Conservation (phyloP, 805 yeast genomes). For the Spathaspora sp. region DNA sequence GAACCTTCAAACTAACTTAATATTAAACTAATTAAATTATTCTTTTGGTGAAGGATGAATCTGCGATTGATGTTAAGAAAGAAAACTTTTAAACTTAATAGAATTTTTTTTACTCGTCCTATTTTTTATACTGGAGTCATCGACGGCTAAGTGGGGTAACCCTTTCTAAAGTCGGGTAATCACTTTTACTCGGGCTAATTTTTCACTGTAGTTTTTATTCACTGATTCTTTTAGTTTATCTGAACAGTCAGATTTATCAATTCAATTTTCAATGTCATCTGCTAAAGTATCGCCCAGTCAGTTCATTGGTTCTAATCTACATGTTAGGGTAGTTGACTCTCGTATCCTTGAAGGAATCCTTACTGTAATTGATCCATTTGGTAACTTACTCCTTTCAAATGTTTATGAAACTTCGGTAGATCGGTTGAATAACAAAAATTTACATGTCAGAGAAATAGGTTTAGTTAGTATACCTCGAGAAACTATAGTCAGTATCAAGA, state of each 20-base stretch:
- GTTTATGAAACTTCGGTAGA: slow-evolving; percentile 31
- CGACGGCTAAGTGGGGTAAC: not conserved
- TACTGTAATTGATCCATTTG: slow-evolving; percentile 42
- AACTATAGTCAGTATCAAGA: slow-evolving; percentile 27
- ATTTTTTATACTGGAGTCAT: not conserved
- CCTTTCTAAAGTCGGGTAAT: not conserved
- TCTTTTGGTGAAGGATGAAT: slow-evolving; percentile 26
- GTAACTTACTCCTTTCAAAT: slow-evolving; percentile 35
- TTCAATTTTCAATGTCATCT: not conserved
- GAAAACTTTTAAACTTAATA: not conserved
- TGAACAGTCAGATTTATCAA: too few species aligned
- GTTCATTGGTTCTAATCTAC: slow-evolving; percentile 30
- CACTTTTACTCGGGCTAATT: not conserved
- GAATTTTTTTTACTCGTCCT: not conserved
- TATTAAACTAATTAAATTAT: slow-evolving; percentile 9
- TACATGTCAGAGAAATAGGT: slow-evolving; percentile 42
- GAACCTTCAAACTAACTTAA: slow-evolving; percentile 18
- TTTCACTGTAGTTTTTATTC: not conserved
- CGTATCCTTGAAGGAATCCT: slow-evolving; percentile 35
- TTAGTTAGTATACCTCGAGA: slow-evolving; percentile 50
- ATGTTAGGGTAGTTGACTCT: slow-evolving; percentile 24
- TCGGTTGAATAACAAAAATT: slow-evolving; percentile 14
- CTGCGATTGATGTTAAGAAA: slow-evolving; percentile 36
- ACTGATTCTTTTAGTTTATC: not conserved
- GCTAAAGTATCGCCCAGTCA: slow-evolving; percentile 12